These are phyloP conservation scores for Ogataea salicorniae DNA, from an alignment of 805 yeast genomes.

Conservation along the genomic window DNA sequence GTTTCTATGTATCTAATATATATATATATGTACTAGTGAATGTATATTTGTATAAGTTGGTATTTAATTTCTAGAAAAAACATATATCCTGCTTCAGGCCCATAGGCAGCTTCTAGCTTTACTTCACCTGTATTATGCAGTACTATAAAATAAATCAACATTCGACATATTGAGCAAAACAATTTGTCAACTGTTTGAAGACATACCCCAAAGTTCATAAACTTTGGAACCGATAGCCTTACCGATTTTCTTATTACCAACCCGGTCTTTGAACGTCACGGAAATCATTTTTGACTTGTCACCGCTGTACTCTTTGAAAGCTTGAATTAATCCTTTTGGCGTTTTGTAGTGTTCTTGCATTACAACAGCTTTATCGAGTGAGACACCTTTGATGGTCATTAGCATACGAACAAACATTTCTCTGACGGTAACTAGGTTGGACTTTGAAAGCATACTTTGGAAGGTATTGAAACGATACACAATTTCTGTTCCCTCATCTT, in stretches of 20 bases:
- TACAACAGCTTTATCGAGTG: constrained; percentile 77
- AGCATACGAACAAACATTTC: constrained; percentile 75
- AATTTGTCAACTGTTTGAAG: not conserved
- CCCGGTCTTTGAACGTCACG: constrained; percentile 33
- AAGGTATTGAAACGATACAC: constrained; percentile 51
- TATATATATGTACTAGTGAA: too few relatives aligned
- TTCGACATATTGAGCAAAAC: too few relatives aligned
- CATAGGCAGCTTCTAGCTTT: too few relatives aligned
- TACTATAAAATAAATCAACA: too few relatives aligned
- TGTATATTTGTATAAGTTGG: too few relatives aligned
- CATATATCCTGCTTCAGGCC: too few relatives aligned
- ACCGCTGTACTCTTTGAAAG: constrained; percentile 30
- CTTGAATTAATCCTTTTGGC: constrained; percentile 53
- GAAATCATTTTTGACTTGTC: constrained; percentile 31
- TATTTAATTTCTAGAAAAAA: too few relatives aligned
- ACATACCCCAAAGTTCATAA: constrained; percentile 52
- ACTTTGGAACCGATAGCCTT: constrained; percentile 46
- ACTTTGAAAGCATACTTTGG: constrained; percentile 64
- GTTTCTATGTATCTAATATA: too few relatives aligned
- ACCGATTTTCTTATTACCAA: constrained; percentile 50
- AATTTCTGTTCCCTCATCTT: constrained; percentile 26
- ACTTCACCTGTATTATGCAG: too few relatives aligned
- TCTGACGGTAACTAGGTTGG: constrained; percentile 61
- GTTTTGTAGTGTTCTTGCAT: constrained; percentile 72
- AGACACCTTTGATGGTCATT: constrained; percentile 74